Percentiles rank a stretch among this genome's conserved stretches.
phyloP scores from a whole-genome alignment of 2,329 filamentous ascomycete genomes.

The Fusarium odoratissimum region DNA sequence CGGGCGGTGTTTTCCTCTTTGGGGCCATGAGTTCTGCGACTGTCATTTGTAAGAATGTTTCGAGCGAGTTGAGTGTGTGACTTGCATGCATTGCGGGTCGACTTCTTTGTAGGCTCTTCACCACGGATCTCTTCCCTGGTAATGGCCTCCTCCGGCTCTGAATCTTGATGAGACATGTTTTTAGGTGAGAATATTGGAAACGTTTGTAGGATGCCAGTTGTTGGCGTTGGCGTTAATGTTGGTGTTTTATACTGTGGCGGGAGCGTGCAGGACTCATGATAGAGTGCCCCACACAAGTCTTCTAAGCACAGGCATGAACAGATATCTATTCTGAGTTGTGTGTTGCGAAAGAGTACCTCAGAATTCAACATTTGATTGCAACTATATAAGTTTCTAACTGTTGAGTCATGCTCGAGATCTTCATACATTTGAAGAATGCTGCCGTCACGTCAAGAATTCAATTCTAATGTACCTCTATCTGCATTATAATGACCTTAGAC shows the following conservation, averaged over 20 bases:
- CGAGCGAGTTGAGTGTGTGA: neutral
- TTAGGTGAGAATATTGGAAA: neutral
- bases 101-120: conserved; percentile 43
- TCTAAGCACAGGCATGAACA: neutral
- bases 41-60: conserved; percentile 24
- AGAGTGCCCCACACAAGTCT: conserved; percentile 12
- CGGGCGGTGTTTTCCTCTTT: conserved; percentile 49
- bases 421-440: neutral
- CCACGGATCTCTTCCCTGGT: conserved; percentile 56
- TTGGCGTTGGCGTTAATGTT: neutral
- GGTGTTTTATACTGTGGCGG: neutral
- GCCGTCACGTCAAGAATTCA: neutral
- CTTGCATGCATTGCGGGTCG: conserved; percentile 58
- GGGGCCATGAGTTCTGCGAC: conserved; percentile 52
- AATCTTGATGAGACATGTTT: conserved; percentile 43
- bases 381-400: neutral
- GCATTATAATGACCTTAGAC: neutral
- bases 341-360: neutral
- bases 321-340: neutral
- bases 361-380: neutral
- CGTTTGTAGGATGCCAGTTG: neutral
- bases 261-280: conserved; percentile 18
- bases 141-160: conserved; percentile 55
- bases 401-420: neutral
- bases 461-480: neutral